Conservation (phyloP, 2,329 filamentous ascomycete species). For the Apiospora aurea region DNA sequence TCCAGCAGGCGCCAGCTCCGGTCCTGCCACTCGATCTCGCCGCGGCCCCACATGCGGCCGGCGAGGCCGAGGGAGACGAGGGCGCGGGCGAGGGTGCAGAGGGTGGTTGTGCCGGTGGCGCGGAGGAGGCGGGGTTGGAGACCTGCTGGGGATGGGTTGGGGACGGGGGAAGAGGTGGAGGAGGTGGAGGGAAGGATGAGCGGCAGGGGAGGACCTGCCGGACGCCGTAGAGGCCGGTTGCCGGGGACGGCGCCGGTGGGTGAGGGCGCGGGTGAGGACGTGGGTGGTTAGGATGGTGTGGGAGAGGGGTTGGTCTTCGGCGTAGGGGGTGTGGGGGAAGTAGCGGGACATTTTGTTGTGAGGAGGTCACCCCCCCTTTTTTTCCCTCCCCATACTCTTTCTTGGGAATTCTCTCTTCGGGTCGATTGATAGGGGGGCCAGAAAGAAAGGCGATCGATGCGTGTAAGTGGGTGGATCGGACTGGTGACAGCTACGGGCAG, state of each 20-base stretch:
- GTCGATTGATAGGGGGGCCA: too few relatives aligned
- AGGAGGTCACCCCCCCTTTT: too few relatives aligned
- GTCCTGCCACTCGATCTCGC: constrained; percentile 70
- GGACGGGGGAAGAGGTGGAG: constrained; percentile 32
- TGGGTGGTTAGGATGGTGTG: constrained; percentile 65
- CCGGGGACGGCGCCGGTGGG: constrained; percentile 59
- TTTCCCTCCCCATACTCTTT: too few relatives aligned
- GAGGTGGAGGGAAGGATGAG: constrained; percentile 34
- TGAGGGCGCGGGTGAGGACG: constrained; percentile 63
- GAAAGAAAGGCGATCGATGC: too few relatives aligned
- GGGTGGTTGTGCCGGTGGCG: constrained; percentile 52
- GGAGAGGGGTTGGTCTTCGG: constrained; percentile 67
- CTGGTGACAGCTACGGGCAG: too few relatives aligned
- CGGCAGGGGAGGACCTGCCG: constrained; percentile 30
- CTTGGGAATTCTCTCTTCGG: too few relatives aligned
- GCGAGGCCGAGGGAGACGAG: constrained; percentile 52
- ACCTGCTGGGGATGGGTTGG: not conserved
- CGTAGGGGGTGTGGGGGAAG: constrained; percentile 62
- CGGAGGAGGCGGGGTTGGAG: constrained; percentile 48
- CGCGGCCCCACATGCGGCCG: constrained; percentile 60
- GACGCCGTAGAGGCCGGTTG: constrained; percentile 46
- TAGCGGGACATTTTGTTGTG: constrained; percentile 57
- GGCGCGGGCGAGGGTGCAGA: constrained; percentile 52
- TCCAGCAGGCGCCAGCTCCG: constrained; percentile 67
- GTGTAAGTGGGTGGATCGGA: too few relatives aligned